These are phyloP conservation scores for Daedaleopsis sinensis DNA, from an alignment of 768 basidiomycete genomes.

Conservation along the genomic window DNA sequence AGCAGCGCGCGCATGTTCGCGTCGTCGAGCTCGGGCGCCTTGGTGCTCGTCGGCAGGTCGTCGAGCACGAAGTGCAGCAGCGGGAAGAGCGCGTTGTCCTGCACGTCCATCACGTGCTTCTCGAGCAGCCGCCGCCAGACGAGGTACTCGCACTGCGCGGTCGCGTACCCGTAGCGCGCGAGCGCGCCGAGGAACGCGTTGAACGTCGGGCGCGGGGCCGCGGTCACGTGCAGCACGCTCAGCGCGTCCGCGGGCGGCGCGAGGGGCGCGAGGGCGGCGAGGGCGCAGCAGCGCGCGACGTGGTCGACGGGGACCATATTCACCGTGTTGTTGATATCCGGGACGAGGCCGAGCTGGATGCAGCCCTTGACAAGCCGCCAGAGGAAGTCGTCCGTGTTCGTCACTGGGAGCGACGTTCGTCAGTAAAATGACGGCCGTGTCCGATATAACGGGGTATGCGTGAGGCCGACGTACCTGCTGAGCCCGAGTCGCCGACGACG, in stretches of 20 bases:
- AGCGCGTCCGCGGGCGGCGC: slow-evolving; percentile 38
- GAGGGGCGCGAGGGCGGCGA: slow-evolving; percentile 70
- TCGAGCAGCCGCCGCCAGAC: slow-evolving; percentile 92
- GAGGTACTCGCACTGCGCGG: slow-evolving; percentile 83
- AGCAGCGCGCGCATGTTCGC: slow-evolving; percentile 75
- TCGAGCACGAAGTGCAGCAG: slow-evolving; percentile 96
- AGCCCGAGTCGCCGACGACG: slow-evolving; percentile 88
- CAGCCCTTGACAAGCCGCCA: slow-evolving; percentile 99
- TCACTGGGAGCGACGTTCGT: slow-evolving; percentile 55
- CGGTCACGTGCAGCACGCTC: slow-evolving; percentile 82
- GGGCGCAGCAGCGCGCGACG: slow-evolving; percentile 80
- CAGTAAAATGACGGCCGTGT: not conserved
- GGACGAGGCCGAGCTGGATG: slow-evolving; percentile 92
- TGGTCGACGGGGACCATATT: slow-evolving; percentile 99
- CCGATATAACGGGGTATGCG: not conserved
- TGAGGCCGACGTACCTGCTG: slow-evolving; percentile 69
- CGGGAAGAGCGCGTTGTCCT: slow-evolving; percentile 97
- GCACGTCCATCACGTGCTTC: slow-evolving; percentile 90
- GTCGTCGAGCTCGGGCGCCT: slow-evolving; percentile 89
- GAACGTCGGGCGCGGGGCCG: slow-evolving; percentile 85
- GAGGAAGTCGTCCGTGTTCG: slow-evolving; percentile 98
- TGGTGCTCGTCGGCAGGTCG: slow-evolving; percentile 95
- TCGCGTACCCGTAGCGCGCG: slow-evolving; percentile 76
- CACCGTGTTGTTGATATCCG: slow-evolving; percentile 97
- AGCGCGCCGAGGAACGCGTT: slow-evolving; percentile 82